Evolutionary conservation across 78 protist species (phyloP), one percentile per base, ranked within the genome.

Genomic region (Dictyostelium purpureum): DNA sequence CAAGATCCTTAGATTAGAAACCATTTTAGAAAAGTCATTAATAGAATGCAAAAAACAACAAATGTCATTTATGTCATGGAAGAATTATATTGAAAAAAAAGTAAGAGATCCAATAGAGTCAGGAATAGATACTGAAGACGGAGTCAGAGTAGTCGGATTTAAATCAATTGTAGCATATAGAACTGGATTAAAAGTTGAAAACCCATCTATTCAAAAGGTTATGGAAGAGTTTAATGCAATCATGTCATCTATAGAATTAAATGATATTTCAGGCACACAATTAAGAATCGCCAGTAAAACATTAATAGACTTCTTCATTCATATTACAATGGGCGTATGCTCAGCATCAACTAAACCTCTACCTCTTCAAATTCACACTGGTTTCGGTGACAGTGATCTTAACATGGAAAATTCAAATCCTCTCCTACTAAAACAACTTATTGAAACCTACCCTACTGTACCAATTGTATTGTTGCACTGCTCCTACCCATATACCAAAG

Each of bases 281-380:
- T 75, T 11, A 31, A 45, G 92, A 31, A 56, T 85, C 6, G 38
- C 49, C 24, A 71, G 71, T 54, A 73, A 85, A 70, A 24, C 51
- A 9, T 40, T 85, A 18, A 85, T 85, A 24, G 63, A 59, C 79
- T 73, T 70, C 38, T 85, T 73, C 38, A 61, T 85, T 26, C 70
- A 74, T 28, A 16, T 85, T 63, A 65, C 92, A 42, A 56, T 85
- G 92, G 76, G 65, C 6, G 76, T 85, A 6, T 47, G 37, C 33
- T 18, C 74, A 31, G 42, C 19, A n/a, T 6, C 16, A 12, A 26
- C n/a, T 21, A 31, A 9, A 42, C 92, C 92, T 43, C 31, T 85
- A 6, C 92, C 92, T 7, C 9, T 85, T 19, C 92, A 85, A 51
- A 85, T 85, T 43, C 92, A 85, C 54, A 85, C 92, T 28, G 92